Conservation (phyloP, 2,329 filamentous ascomycete genomes). For the Exophiala aquamarina region DNA sequence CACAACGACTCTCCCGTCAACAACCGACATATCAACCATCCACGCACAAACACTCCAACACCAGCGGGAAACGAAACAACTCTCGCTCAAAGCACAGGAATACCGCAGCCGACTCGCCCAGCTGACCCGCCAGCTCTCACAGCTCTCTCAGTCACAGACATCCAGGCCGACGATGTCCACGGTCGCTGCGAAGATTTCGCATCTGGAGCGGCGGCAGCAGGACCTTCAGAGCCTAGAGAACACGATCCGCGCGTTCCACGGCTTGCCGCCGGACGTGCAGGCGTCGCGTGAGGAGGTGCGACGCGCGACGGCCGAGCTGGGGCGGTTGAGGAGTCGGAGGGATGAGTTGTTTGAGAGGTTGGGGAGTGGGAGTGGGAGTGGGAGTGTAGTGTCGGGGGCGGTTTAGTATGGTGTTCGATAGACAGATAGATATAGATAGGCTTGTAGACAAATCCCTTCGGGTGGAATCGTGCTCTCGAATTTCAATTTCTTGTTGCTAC, state of each 20-base stretch:
- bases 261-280: conserved; percentile 69
- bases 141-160: neutral
- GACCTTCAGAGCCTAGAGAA: conserved; percentile 58
- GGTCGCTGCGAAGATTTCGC: conserved; percentile 5
- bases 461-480: no score
- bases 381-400: no score
- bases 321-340: conserved; percentile 59
- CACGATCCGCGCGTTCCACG: conserved; percentile 66
- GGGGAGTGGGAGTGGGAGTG: neutral
- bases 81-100: conserved; percentile 67
- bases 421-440: no score
- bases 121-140: conserved; percentile 33
- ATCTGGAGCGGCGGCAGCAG: conserved; percentile 47
- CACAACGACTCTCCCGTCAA: conserved; percentile 46
- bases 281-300: conserved; percentile 71
- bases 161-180: neutral
- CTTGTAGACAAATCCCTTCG: no score
- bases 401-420: no score
- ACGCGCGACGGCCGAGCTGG: conserved; percentile 63
- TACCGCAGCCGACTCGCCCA: conserved; percentile 57
- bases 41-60: conserved; percentile 72
- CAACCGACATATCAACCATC: conserved; percentile 43
- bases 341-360: conserved; percentile 72
- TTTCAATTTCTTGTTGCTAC: no score
- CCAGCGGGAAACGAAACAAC: conserved; percentile 67